These are phyloP conservation scores for Fusarium lyarnte DNA, from an alignment of 2,329 filamentous ascomycete species.

Conservation along the genomic window DNA sequence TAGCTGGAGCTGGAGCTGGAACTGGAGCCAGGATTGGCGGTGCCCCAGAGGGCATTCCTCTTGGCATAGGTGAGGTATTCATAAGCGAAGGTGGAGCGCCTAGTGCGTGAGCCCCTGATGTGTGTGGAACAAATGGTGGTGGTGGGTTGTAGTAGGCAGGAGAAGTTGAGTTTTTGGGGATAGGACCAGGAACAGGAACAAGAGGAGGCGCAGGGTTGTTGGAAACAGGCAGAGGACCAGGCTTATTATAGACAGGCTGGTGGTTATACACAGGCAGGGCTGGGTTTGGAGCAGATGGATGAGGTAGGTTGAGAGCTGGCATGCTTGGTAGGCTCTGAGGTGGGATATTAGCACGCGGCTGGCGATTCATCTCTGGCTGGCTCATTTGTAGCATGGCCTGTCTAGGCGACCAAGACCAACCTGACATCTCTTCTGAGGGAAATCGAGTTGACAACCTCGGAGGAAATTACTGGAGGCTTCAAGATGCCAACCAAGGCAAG, in stretches of 20 bases:
- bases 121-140: conserved; percentile 19
- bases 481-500: background rate
- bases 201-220: background rate
- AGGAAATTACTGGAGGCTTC: background rate
- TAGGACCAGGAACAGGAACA: background rate
- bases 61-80: background rate
- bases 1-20: background rate
- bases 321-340: conserved; percentile 6
- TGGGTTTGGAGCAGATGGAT: background rate
- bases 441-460: background rate
- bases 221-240: background rate
- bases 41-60: background rate
- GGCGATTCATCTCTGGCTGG: background rate
- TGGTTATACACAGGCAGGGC: background rate
- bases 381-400: conserved; percentile 29
- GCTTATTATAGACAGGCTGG: background rate
- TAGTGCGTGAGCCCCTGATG: background rate
- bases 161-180: background rate
- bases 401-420: conserved; percentile 32
- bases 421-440: conserved; percentile 13
- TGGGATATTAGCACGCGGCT: background rate
- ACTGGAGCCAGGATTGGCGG: background rate
- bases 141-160: conserved; percentile 15
- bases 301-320: conserved; percentile 10
- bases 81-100: background rate